phyloP scores from a whole-genome alignment of 129 eudicot genomes.

The Scalesia atractyloides region DNA sequence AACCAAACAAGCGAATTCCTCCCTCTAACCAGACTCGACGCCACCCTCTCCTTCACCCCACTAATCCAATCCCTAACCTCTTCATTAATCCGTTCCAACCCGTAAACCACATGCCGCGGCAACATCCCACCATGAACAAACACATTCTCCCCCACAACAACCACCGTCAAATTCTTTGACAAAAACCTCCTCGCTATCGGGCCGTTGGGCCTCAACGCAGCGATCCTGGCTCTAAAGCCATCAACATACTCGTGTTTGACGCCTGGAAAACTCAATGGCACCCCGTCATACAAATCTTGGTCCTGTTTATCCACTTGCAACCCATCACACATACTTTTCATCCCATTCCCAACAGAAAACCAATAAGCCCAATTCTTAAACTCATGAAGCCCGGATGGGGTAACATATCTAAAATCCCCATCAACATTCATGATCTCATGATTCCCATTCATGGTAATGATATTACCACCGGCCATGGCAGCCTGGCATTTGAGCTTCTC shows the following conservation, averaged over 20 bases:
- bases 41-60: constrained; percentile 46
- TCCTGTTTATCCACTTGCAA: constrained; percentile 23
- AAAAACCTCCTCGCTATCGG: constrained; percentile 61
- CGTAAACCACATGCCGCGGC: constrained; percentile 64
- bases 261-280: constrained; percentile 40
- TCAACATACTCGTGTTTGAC: constrained; percentile 38
- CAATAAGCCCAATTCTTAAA: constrained; percentile 72
- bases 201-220: constrained; percentile 81
- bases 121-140: constrained; percentile 92
- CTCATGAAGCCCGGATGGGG: constrained; percentile 51
- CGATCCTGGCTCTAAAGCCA: constrained; percentile 62
- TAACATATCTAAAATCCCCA: constrained; percentile 66
- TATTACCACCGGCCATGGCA: constrained; percentile 40
- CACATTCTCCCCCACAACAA: constrained; percentile 83
- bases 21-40: constrained; percentile 53
- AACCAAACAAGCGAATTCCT: constrained; percentile 83
- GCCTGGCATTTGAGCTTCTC: constrained; percentile 76
- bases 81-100: constrained; percentile 69
- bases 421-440: constrained; percentile 91
- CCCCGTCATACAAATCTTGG: constrained; percentile 44
- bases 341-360: constrained; percentile 55
- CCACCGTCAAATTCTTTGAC: constrained; percentile 59
- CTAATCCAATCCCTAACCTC: constrained; percentile 92
- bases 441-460: constrained; percentile 86
- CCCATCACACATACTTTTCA: constrained; percentile 59